A percentile compares a stretch with the other conserved stretches of the same genome.
Evolutionary conservation across 768 basidiomycete species (phyloP).

Genomic region (Suillus subaureus): DNA sequence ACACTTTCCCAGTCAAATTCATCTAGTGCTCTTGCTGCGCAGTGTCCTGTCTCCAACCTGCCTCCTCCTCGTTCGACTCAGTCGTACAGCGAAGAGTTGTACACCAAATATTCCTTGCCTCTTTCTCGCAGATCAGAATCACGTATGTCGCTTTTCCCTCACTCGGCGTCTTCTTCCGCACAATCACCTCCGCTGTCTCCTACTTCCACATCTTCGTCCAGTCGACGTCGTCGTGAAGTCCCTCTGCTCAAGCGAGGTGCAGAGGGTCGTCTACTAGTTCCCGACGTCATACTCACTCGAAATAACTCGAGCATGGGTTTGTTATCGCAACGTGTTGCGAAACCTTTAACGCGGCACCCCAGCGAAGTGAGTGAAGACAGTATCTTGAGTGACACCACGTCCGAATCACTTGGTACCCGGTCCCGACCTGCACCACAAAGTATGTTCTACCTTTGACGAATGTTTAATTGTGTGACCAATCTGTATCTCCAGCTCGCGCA

Average conservation of each 20-base stretch:
- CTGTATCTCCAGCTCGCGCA: constrained; percentile 51
- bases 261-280: constrained; percentile 65
- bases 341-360: constrained; percentile 42
- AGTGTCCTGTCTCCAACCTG: constrained; percentile 25
- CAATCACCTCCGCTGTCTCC: constrained; percentile 40
- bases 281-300: constrained; percentile 41
- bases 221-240: constrained; percentile 48
- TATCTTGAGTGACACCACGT: constrained; percentile 29
- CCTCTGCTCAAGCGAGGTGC: constrained; percentile 59
- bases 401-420: constrained; percentile 24
- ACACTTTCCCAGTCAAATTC: constrained; percentile 23
- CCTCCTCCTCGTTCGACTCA: constrained; percentile 30
- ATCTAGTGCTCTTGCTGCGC: constrained; percentile 27
- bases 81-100: constrained; percentile 47
- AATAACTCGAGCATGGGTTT: constrained; percentile 37
- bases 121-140: constrained; percentile 59
- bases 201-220: constrained; percentile 32
- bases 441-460: constrained; percentile 32
- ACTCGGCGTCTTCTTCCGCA: constrained; percentile 37
- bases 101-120: constrained; percentile 56
- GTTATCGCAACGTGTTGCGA: constrained; percentile 32
- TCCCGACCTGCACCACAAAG: constrained; percentile 54
- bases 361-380: constrained; percentile 42
- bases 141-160: constrained; percentile 41
- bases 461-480: constrained; percentile 10